These are phyloP conservation scores for Chrysoporthe puriensis DNA, from an alignment of 2,329 filamentous ascomycete species.

Conservation along the genomic window DNA sequence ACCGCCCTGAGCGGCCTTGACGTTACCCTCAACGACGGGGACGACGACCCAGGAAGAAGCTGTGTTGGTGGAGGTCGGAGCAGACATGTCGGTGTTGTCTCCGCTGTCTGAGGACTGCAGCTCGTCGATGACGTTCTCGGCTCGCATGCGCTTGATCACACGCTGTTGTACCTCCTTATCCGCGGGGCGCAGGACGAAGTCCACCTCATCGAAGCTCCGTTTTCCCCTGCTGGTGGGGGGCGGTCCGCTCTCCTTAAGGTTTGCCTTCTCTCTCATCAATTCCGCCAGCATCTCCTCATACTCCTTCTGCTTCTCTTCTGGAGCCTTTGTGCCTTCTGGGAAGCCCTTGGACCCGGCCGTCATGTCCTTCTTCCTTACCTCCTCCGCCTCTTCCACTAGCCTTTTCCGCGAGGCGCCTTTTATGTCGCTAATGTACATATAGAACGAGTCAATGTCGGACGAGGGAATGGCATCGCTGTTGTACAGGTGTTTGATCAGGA, in stretches of 20 bases:
- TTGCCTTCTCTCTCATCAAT: constrained; percentile 45
- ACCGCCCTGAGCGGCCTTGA: constrained; percentile 35
- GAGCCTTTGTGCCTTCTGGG: constrained; percentile 51
- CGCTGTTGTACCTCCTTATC: constrained; percentile 58
- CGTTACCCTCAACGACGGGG: constrained; percentile 30
- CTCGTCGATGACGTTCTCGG: constrained; percentile 60
- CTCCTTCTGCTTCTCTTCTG: constrained; percentile 55
- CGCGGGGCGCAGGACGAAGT: constrained; percentile 53
- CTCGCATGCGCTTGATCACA: constrained; percentile 65
- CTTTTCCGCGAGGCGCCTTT: constrained; percentile 75
- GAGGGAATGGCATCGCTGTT: constrained; percentile 72
- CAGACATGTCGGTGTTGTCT: constrained; percentile 39
- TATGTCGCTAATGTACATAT: constrained; percentile 78
- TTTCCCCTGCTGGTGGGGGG: constrained; percentile 38
- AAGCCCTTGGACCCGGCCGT: constrained; percentile 53
- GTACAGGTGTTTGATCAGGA: constrained; percentile 82
- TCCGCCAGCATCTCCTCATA: constrained; percentile 60
- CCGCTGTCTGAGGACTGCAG: constrained; percentile 51
- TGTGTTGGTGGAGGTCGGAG: constrained; percentile 34
- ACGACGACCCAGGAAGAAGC: constrained; percentile 32
- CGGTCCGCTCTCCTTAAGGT: constrained; percentile 43
- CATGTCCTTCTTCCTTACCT: constrained; percentile 61
- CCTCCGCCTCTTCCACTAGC: constrained; percentile 67
- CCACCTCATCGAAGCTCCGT: constrained; percentile 54
- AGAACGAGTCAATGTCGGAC: constrained; percentile 69